phyloP scores from a whole-genome alignment of 805 yeast genomes.

The Myxozyma sirexii region DNA sequence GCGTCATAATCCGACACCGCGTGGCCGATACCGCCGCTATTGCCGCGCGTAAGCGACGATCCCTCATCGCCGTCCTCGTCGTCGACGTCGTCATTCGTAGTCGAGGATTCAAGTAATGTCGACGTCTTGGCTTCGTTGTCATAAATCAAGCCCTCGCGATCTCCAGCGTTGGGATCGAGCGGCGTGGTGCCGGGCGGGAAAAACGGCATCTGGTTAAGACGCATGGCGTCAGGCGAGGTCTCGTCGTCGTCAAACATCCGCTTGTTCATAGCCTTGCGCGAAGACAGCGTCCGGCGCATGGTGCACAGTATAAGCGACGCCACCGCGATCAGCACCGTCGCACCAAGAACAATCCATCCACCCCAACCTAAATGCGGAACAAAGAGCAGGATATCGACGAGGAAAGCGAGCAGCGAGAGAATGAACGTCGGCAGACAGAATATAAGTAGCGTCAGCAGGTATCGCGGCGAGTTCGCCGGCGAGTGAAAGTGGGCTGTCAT shows the following conservation, averaged over 20 bases:
- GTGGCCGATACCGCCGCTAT: conserved; percentile 10
- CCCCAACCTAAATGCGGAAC: conserved; percentile 74
- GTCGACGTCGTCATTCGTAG: conserved; percentile 3
- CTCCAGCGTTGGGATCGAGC: background rate
- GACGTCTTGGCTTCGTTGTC: conserved; percentile 24
- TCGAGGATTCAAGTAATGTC: background rate
- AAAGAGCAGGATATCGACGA: conserved; percentile 80
- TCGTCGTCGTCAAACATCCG: conserved; percentile 25
- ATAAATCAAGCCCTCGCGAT: conserved; percentile 26
- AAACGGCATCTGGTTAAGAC: conserved; percentile 27
- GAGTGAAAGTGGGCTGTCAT: conserved; percentile 47
- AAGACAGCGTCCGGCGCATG: conserved; percentile 65
- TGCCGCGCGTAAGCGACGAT: conserved; percentile 7
- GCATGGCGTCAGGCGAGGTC: conserved; percentile 14
- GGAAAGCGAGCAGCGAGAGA: conserved; percentile 68
- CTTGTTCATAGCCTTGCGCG: conserved; percentile 36
- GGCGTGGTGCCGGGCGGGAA: conserved; percentile 18
- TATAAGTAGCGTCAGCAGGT: conserved; percentile 55
- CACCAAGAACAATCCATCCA: conserved; percentile 80
- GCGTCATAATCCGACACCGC: conserved; percentile 18
- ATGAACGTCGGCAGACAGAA: conserved; percentile 71
- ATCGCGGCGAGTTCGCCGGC: conserved; percentile 46
- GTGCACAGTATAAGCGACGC: conserved; percentile 70
- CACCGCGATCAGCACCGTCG: conserved; percentile 66
- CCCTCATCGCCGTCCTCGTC: conserved; percentile 7